These are phyloP conservation scores for Jatropha curcas DNA, from an alignment of 345 rosid genomes.

Conservation along the genomic window DNA sequence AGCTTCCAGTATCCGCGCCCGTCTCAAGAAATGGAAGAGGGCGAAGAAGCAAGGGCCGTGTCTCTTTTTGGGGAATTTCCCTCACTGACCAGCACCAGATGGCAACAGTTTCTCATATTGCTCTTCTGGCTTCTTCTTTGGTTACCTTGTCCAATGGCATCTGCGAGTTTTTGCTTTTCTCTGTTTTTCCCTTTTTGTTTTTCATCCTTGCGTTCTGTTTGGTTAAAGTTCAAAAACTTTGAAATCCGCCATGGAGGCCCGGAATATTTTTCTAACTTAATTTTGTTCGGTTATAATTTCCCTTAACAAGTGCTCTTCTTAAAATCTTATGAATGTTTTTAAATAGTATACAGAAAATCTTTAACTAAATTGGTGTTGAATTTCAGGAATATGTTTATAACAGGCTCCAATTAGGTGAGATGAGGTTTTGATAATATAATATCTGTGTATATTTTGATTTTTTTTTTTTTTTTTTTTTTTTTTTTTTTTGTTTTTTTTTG, in stretches of 20 bases:
- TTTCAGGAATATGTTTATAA: constrained; percentile 88
- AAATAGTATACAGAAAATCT: not conserved
- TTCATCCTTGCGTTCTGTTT: not conserved
- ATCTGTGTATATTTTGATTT: not conserved
- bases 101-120: constrained; percentile 88
- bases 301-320: too few species aligned
- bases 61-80: constrained; percentile 65
- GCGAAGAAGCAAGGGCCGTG: constrained; percentile 56
- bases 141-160: constrained; percentile 87
- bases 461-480: too few species aligned
- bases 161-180: constrained; percentile 71
- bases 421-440: not conserved
- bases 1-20: too few species aligned
- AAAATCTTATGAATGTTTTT: too few species aligned
- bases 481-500: too few species aligned
- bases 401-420: constrained; percentile 78
- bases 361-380: not conserved
- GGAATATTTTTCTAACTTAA: not conserved
- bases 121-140: constrained; percentile 92
- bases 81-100: constrained; percentile 62
- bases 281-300: not conserved
- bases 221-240: not conserved
- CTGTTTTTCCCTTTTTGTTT: not conserved
- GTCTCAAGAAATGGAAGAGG: constrained; percentile 63
- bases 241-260: not conserved